Base-by-base conservation (phyloP, 78 protist species). In the Tieghemostelium lacteum region DNA sequence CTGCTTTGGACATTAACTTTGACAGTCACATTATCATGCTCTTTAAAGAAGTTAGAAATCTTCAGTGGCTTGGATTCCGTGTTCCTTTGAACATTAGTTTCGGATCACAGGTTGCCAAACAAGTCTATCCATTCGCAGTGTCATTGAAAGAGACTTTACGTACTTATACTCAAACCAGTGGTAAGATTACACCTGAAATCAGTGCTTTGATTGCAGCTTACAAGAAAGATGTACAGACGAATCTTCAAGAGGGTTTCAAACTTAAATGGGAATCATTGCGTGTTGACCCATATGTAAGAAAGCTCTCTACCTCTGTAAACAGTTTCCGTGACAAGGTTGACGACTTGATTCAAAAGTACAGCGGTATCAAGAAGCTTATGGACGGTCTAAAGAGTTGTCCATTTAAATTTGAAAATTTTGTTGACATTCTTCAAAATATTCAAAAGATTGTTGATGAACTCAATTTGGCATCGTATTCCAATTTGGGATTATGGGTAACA, bases 21-120 rank as follows among this genome's bases (percentile, higher is more conserved):
- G 95, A 93, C 71, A 29, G 74, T 1, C 86, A 60, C 26, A 58
- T 94, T 29, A 65, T 86, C 33, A 80, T 67, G 74, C 73, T 95
- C 26, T 94, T 95, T 75, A 97, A 97, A 86, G 95, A 93, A 54
- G 96, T 94, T 6, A 83, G 97, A 37, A 87, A 89, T 88, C 91
- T 97, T 29, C 73, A 71, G 24, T 76, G 93, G 86, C 50, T 97
- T 26, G 96, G 94, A 22, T 94, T 91, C 75, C 64, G 92, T 61
- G 92, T 92, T 28, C 95, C 95, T 57, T n/a, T 73, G 16, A 70
- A 65, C 34, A 86, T 96, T 71, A 29, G 33, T 50, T 39, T 39
- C n/a, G 40, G 40, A 22, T 73, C 97, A 12, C 40, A 14, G 31
- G 87, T 22, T 34, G 96, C 95, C 36, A 52, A 72, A 89, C 88